phyloP scores from a whole-genome alignment of 2,329 filamentous ascomycete genomes.

The Xylaria sp. region DNA sequence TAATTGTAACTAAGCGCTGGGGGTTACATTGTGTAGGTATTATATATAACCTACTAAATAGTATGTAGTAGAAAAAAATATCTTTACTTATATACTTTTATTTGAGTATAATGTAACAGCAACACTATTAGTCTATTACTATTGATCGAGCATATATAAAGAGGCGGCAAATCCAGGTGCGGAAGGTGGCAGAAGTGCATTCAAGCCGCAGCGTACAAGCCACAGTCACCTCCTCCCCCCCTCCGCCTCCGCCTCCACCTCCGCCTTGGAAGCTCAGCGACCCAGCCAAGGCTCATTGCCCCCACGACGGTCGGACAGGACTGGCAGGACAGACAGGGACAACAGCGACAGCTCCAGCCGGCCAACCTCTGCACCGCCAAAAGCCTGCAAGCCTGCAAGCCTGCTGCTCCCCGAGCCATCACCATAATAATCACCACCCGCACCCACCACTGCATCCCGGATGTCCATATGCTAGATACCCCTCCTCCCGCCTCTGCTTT shows the following conservation, averaged over 20 bases:
- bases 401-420: slow-evolving; percentile 16
- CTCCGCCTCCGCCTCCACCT: too few species aligned
- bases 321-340: neutral
- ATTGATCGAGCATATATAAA: too few species aligned
- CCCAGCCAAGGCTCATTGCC: neutral
- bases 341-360: slow-evolving; percentile 22
- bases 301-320: neutral
- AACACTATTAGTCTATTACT: too few species aligned
- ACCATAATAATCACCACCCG: slow-evolving; percentile 24
- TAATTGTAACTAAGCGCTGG: too few species aligned
- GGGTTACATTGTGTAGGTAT: too few species aligned
- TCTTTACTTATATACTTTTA: too few species aligned
- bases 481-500: slow-evolving; percentile 16
- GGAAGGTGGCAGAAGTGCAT: slow-evolving; percentile 86
- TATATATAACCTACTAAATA: too few species aligned
- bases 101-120: too few species aligned
- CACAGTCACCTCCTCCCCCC: slow-evolving; percentile 14
- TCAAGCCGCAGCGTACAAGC: slow-evolving; percentile 75
- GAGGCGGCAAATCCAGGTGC: neutral
- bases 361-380: slow-evolving; percentile 4
- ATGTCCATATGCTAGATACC: slow-evolving; percentile 26
- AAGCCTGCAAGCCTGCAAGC: too few species aligned
- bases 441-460: slow-evolving; percentile 22
- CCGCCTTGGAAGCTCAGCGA: neutral
- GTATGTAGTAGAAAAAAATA: too few species aligned